Evolutionary conservation across 2,329 filamentous ascomycete genomes (phyloP).

Genomic region (Aschersonia sp.): DNA sequence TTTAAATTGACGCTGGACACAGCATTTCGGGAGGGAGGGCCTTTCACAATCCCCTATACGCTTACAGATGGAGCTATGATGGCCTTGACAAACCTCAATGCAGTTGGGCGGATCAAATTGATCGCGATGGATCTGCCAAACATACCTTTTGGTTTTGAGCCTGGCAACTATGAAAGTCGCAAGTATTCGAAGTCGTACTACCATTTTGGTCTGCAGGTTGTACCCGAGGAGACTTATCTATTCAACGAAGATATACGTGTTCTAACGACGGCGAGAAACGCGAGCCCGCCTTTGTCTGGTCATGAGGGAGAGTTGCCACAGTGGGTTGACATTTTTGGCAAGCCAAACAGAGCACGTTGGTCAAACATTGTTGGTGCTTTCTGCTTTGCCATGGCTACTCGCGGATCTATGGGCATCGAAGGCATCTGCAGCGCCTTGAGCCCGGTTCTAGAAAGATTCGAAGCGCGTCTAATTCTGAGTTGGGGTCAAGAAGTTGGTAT

Average conservation of each 20-base stretch:
- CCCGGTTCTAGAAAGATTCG: conserved; percentile 46
- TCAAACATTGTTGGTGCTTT: conserved; percentile 47
- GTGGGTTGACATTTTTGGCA: conserved; percentile 57
- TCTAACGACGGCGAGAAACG: conserved; percentile 17
- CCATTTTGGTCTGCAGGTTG: conserved; percentile 45
- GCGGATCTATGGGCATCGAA: conserved; percentile 38
- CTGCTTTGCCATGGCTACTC: conserved; percentile 45
- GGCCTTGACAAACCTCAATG: conserved; percentile 51
- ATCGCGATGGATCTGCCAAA: conserved; percentile 38
- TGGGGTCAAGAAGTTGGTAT: conserved; percentile 44
- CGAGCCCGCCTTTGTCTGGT: conserved; percentile 27
- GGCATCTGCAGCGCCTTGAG: conserved; percentile 40
- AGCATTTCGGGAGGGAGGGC: conserved; percentile 28
- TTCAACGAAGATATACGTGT: conserved; percentile 35
- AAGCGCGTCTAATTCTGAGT: conserved; percentile 40
- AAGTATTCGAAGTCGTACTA: conserved; percentile 52
- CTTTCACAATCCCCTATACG: conserved; percentile 35
- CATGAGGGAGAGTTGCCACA: conserved; percentile 43
- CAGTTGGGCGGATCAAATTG: conserved; percentile 39
- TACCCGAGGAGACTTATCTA: conserved; percentile 48
- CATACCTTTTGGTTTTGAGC: conserved; percentile 56
- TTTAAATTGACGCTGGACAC: conserved; percentile 48
- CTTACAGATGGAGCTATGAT: conserved; percentile 52
- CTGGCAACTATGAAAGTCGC: conserved; percentile 56
- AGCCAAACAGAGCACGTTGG: conserved; percentile 46